Evolutionary conservation across 169 alveolate species (phyloP), one percentile per base, ranked within the genome.

Genomic region (Plasmodium fragile): DNA sequence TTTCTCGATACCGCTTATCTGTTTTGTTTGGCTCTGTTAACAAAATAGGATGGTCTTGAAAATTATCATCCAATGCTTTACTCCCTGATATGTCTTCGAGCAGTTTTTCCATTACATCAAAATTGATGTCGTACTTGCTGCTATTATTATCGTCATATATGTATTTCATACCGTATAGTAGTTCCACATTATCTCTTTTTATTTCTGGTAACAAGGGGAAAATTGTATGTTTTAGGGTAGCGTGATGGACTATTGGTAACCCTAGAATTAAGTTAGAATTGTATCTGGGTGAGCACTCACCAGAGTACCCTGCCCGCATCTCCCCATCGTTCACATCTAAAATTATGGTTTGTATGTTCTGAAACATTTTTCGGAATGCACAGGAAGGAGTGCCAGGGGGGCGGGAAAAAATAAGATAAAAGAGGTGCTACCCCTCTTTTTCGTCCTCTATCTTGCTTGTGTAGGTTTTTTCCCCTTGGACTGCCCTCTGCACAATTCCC

Each of bases 131-230:
- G 77, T 90, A 90, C 25, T 41, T 90, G 30, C 94, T 82, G 70
- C 55, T 77, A 39, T 94, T 93, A 89, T 90, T 94, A 43, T 91
- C 95, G 59, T 92, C 89, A 34, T 95, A 71, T n/a, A 81, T 80
- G 53, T 95, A 95, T 25, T 94, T 92, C 43, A 95, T 79, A 25
- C 96, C 97, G 43, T 95, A 92, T 45, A 95, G 69, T 3, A 96
- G 95, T 18, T 92, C 78, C 41, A 94, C 94, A 71, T 95, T 95
- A 93, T 95, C 97, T 65, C 95, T 96, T 77, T 95, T 95, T 41
- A 92, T 94, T 59, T 94, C 83, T 53, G 97, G 97, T 71, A 93
- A 81, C 52, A 96, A 93, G 25, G 97, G 97, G 83, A 94, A 96
- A 39, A 96, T 90, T 7, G 97, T 93, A 81, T 96, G 95, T 22